phyloP scores from a whole-genome alignment of 2,329 filamentous ascomycete species.

The Aspergillus sp. region DNA sequence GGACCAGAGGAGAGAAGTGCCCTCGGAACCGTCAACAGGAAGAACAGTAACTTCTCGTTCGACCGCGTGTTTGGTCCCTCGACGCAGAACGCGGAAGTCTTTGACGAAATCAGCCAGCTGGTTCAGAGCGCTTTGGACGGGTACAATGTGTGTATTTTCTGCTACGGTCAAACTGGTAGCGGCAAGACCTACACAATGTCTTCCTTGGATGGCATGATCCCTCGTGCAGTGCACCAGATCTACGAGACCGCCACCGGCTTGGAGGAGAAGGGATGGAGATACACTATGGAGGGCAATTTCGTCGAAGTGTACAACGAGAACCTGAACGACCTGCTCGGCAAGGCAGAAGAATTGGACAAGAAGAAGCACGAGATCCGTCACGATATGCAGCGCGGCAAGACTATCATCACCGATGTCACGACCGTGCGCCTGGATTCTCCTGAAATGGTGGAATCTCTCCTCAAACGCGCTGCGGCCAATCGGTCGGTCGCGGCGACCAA shows the following conservation, averaged over 20 bases:
- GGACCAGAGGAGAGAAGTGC: conserved; percentile 83
- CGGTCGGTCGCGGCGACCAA: conserved; percentile 95
- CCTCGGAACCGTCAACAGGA: conserved; percentile 71
- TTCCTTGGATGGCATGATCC: conserved; percentile 88
- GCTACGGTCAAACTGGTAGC: conserved; percentile 94
- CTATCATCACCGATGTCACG: conserved; percentile 75
- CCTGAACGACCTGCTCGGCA: conserved; percentile 81
- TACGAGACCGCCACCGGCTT: conserved; percentile 82
- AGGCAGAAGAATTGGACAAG: conserved; percentile 68
- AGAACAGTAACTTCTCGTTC: conserved; percentile 83
- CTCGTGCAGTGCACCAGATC: conserved; percentile 87
- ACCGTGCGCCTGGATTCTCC: conserved; percentile 76
- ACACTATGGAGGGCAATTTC: conserved; percentile 92
- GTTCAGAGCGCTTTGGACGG: conserved; percentile 95
- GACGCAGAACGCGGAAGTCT: conserved; percentile 79
- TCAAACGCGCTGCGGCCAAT: conserved; percentile 78
- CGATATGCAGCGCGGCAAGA: conserved; percentile 77
- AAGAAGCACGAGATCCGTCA: conserved; percentile 89
- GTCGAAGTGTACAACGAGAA: conserved; percentile 99
- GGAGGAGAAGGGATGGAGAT: conserved; percentile 89
- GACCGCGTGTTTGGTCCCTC: conserved; percentile 85
- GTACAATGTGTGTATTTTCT: conserved; percentile 99
- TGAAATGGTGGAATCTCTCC: conserved; percentile 73
- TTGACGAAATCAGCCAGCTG: conserved; percentile 93
- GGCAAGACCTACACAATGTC: conserved; percentile 99